Conservation (phyloP, 768 basidiomycete species). For the Calocera viscosa region DNA sequence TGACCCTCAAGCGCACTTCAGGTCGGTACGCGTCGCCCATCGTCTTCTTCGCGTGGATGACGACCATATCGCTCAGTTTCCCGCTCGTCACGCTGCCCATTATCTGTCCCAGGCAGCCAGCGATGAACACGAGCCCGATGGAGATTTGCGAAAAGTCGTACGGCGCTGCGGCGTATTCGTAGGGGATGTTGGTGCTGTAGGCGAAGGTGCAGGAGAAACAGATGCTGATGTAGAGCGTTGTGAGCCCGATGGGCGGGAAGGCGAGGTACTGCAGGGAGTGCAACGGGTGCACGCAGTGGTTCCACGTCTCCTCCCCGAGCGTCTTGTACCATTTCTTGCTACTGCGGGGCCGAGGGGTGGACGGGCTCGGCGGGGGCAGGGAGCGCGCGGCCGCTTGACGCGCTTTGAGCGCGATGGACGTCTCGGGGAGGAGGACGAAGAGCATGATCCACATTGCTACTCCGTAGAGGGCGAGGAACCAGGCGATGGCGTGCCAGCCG, state of each 20-base stretch:
- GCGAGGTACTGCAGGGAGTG: slow-evolving; percentile 15
- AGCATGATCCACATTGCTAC: slow-evolving; percentile 13
- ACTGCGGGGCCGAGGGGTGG: background rate
- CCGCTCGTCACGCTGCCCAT: slow-evolving; percentile 13
- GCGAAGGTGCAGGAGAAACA: slow-evolving; percentile 16
- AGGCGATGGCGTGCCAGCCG: slow-evolving; percentile 16
- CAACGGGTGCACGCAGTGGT: slow-evolving; percentile 10
- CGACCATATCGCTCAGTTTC: slow-evolving; percentile 13
- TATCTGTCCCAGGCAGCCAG: slow-evolving; percentile 13
- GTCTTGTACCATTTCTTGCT: background rate
- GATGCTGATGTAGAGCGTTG: slow-evolving; percentile 22
- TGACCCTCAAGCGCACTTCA: slow-evolving; percentile 12
- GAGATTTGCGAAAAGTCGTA: slow-evolving; percentile 10
- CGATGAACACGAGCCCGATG: slow-evolving; percentile 14
- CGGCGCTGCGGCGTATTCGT: slow-evolving; percentile 11
- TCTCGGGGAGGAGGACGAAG: slow-evolving; percentile 14
- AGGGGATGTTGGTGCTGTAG: slow-evolving; percentile 11
- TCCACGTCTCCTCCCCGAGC: background rate
- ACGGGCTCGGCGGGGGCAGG: background rate
- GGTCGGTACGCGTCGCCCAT: slow-evolving; percentile 12
- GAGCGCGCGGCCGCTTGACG: slow-evolving; percentile 7
- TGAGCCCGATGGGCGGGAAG: slow-evolving; percentile 19
- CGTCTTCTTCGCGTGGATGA: background rate
- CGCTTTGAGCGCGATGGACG: slow-evolving; percentile 14
- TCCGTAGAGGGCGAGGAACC: slow-evolving; percentile 14